Base-by-base conservation (phyloP, 176 grass and related monocot species). In the Canna indica region DNA sequence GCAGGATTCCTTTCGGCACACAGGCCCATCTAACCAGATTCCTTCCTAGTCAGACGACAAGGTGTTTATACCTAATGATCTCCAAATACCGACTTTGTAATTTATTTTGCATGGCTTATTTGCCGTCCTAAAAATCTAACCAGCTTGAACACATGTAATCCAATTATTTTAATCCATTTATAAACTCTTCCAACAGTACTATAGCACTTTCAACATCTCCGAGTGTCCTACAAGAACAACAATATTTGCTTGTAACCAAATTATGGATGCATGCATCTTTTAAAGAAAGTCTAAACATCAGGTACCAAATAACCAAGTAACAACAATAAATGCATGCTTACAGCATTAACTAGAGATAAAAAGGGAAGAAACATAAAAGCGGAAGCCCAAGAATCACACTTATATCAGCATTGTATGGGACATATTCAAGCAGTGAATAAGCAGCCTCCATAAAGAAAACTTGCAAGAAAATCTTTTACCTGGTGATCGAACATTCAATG, bases 401-500 rank as follows among this genome's bases (percentile, higher is more conserved):
- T 16, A 54, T 1, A 20, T n/a, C 50, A n/a, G 1, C 1, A n/a
- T 9, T 54, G 50, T 33, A n/a, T n/a, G n/a, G 9, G 25, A 45
- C n/a, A 25, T 25, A 58, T n/a, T 58, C 20, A 32, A 33, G 44
- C n/a, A 32, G n/a, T 29, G 5, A 50, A 15, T 48, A 52, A 41
- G 9, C 35, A 26, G 42, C 18, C 44, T 36, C 26, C 13, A 33
- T 17, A 4, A 48, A 48, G 32, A 10, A 47, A 24, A 26, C 3
- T 15, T 25, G 4, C 9, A 65, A 20, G 16, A 39, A 24, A 41
- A 1, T 18, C 42, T 59, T 31, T 46, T 85, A 88, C 89, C 89
- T 99, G 4, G 84, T 81, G 85, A 99, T 87, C 72, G 94, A 85
- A 48, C 89, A 99, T 63, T 99, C 94, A 74, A 99, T 99, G 32